Conservation (phyloP, 1,139 yeast genomes). For the Candida labiduridarum region DNA sequence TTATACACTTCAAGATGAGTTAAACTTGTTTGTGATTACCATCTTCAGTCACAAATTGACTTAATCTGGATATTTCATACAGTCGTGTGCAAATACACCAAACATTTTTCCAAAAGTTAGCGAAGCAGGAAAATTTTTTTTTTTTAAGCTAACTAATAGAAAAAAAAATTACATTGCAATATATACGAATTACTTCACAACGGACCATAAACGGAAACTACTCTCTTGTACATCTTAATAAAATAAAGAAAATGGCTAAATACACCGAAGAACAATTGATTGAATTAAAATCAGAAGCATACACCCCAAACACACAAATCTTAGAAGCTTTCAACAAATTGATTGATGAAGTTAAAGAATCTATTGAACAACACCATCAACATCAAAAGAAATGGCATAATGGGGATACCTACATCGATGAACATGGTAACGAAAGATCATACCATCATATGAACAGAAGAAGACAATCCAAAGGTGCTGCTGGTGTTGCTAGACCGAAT, state of each 20-base stretch:
- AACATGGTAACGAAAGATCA: conserved; percentile 49
- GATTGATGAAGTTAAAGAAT: conserved; percentile 62
- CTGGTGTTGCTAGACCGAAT: conserved; percentile 50
- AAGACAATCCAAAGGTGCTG: conserved; percentile 53
- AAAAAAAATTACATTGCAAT: neutral
- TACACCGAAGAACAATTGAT: conserved; percentile 74
- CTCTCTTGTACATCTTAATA: neutral
- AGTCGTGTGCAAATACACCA: neutral
- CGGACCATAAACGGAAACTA: too few species aligned
- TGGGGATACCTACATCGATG: conserved; percentile 54
- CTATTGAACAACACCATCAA: conserved; percentile 27
- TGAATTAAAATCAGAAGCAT: conserved; percentile 56
- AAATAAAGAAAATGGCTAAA: conserved; percentile 46
- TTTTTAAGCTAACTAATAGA: neutral
- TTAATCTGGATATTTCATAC: neutral
- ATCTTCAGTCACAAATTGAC: neutral
- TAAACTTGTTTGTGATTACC: neutral
- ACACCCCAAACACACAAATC: conserved; percentile 62
- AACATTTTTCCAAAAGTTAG: neutral
- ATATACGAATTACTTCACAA: too few species aligned
- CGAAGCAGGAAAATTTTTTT: neutral
- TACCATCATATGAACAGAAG: conserved; percentile 57
- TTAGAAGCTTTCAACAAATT: conserved; percentile 65
- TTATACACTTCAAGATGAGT: neutral
- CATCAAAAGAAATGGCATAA: conserved; percentile 39